Evolutionary conservation across 352 stramenopile species (phyloP), one percentile per base, ranked within the genome.

Genomic region (Blastocystis sp.): DNA sequence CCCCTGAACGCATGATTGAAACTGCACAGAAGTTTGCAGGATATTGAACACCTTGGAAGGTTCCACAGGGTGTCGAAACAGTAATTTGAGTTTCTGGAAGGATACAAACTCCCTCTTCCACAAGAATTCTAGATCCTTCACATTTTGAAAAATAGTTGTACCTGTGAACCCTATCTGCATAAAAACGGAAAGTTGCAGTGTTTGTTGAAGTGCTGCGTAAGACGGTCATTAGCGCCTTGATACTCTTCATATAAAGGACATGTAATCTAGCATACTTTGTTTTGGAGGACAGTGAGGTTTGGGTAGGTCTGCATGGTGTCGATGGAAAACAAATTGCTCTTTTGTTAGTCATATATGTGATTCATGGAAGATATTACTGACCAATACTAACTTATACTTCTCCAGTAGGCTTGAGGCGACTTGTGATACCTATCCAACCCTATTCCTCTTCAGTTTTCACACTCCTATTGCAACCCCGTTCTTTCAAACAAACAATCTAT

Each of bases 1-100:
- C 90, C 17, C 90, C 90, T 2, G 90, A 90, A 40, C 90, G 81
- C 60, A 92, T 78, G 37, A 92, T 91, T 37, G 76, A 90, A 15
- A 92, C 80, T n/a, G 64, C 90, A 58, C 60, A 89, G 27, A 89
- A 17, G 9, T 77, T 78, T 0, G 2, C 64, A 13, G 78, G 66
- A n/a, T 89, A 79, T 66, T 79, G 66, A 35, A 91, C 7, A 11
- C 90, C 90, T 17, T 48, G 15, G 35, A 64, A 90, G 3, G 27
- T 68, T 24, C 90, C 90, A 70, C 90, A 92, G 13, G 90, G 90
- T 19, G 90, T 92, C 22, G 56, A 9, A 1, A 92, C 40, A 6
- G 87, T 27, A 64, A 91, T 53, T 42, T 90, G 30, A 11, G 88
- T 57, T 19, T 57, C 56, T 57, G 51, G 81, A 69, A 91, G 48